Conservation (phyloP, 768 basidiomycete species). For the button mushroom (Agaricus bisporus) region DNA sequence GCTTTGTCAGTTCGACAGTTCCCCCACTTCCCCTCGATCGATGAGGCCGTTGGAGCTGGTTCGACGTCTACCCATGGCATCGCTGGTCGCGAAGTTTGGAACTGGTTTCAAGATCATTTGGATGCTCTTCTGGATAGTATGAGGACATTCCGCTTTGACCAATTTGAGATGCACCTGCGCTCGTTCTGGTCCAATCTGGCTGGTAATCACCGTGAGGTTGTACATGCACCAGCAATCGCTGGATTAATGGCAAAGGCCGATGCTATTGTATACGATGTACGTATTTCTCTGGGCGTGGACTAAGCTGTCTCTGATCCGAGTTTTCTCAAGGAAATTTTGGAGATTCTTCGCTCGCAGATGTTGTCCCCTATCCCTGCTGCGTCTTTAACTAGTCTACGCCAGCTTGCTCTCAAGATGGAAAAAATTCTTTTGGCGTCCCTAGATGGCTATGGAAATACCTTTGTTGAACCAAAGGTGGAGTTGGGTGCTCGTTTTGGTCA, state of each 20-base stretch:
- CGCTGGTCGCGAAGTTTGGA: constrained; percentile 84
- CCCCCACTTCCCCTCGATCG: constrained; percentile 78
- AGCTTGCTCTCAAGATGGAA: constrained; percentile 88
- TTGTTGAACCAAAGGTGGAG: constrained; percentile 89
- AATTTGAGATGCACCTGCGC: constrained; percentile 82
- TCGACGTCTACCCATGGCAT: constrained; percentile 73
- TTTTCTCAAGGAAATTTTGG: constrained; percentile 69
- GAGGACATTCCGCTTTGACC: constrained; percentile 75
- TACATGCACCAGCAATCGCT: constrained; percentile 84
- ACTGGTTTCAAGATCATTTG: constrained; percentile 88
- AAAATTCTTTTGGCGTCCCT: constrained; percentile 78
- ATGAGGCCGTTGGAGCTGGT: constrained; percentile 72
- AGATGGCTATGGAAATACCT: constrained; percentile 80
- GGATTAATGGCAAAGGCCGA: constrained; percentile 87
- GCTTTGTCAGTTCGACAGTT: constrained; percentile 67
- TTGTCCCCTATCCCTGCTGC: constrained; percentile 66
- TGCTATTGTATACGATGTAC: constrained; percentile 85
- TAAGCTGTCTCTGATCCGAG: constrained; percentile 13
- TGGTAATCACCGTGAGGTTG: constrained; percentile 78
- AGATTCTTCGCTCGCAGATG: constrained; percentile 80
- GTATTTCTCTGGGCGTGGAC: constrained; percentile 22
- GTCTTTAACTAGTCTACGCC: constrained; percentile 66
- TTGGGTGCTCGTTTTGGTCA: constrained; percentile 88
- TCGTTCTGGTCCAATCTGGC: constrained; percentile 78
- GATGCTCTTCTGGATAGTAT: constrained; percentile 78